A percentile compares a stretch with the other conserved stretches of the same genome.
Evolutionary conservation across 2,329 filamentous ascomycete genomes (phyloP).

Genomic region (Pezizomycotina sp.): DNA sequence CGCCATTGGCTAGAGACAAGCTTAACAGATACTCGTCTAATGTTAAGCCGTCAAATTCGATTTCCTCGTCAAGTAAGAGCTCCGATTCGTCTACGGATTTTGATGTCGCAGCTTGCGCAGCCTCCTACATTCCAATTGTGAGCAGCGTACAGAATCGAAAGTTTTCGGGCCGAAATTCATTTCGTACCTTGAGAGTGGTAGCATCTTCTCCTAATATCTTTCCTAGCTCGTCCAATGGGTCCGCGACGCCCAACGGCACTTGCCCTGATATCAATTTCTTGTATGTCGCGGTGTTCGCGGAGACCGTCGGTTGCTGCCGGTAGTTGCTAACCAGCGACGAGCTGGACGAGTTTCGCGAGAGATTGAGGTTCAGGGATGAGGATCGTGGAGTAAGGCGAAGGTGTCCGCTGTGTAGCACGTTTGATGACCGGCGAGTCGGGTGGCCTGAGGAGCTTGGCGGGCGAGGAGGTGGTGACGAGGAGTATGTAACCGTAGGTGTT

Average conservation of each 20-base stretch:
- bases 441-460: too few relatives aligned
- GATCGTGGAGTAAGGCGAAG: slow-evolving; percentile 45
- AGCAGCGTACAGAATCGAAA: too few relatives aligned
- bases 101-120: too few relatives aligned
- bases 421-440: too few relatives aligned
- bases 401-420: too few relatives aligned
- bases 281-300: slow-evolving; percentile 52
- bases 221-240: slow-evolving; percentile 56
- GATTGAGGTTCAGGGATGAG: slow-evolving; percentile 62
- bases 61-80: slow-evolving; percentile 39
- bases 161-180: slow-evolving; percentile 7
- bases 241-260: slow-evolving; percentile 40
- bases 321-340: slow-evolving; percentile 53
- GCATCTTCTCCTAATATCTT: slow-evolving; percentile 36
- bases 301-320: slow-evolving; percentile 32
- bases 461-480: too few relatives aligned
- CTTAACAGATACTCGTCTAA: slow-evolving; percentile 48
- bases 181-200: background rate
- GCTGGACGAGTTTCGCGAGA: slow-evolving; percentile 56
- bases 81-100: too few relatives aligned
- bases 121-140: too few relatives aligned
- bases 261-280: slow-evolving; percentile 40
- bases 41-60: slow-evolving; percentile 65
- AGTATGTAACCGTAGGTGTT: too few relatives aligned
- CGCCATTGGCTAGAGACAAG: slow-evolving; percentile 25